phyloP scores from a whole-genome alignment of 305 asterid species.

The Petunia hybrid region DNA sequence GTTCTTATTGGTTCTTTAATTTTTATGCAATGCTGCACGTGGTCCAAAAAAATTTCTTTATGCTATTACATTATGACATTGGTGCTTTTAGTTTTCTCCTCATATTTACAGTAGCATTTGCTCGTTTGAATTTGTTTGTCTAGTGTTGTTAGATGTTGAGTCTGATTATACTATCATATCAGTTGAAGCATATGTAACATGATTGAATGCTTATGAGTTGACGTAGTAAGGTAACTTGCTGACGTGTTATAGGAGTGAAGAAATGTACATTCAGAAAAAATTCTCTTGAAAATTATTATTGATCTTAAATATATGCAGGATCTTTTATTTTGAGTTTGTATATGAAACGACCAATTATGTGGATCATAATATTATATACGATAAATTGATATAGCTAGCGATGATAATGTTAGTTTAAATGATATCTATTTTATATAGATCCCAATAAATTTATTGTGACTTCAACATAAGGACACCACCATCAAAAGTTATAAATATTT shows the following conservation, averaged over 20 bases:
- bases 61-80: background rate
- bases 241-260: background rate
- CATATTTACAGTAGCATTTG: background rate
- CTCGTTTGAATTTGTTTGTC: background rate
- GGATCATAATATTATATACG: too few species aligned
- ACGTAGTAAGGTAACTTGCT: too few species aligned
- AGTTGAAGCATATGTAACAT: background rate
- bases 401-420: too few species aligned
- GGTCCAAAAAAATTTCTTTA: background rate
- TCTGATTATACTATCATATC: background rate
- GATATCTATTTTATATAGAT: too few species aligned
- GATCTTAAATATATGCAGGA: too few species aligned
- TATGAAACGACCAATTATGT: too few species aligned
- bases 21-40: conserved; percentile 23
- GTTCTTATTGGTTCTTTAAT: conserved; percentile 11
- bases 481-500: too few species aligned
- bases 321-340: too few species aligned
- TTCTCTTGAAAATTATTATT: background rate
- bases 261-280: background rate
- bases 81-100: background rate
- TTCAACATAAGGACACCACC: too few species aligned
- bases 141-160: background rate
- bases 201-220: background rate
- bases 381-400: too few species aligned
- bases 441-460: too few species aligned